Conservation (phyloP, 2,329 filamentous ascomycete genomes). For the Geosmithia putterillii region DNA sequence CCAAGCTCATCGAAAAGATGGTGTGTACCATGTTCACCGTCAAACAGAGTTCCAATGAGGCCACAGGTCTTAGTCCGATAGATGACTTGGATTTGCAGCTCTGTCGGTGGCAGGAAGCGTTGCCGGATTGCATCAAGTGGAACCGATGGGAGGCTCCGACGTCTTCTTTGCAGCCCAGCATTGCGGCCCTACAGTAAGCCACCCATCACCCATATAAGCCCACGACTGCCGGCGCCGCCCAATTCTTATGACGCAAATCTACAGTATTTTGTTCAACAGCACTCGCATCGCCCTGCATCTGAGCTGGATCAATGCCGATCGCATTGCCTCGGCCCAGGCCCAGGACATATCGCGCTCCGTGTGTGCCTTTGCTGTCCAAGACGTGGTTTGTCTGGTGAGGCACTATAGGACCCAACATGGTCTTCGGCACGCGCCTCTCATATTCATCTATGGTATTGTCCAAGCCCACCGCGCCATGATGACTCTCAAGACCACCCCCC, state of each 20-base stretch:
- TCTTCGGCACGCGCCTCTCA: conserved; percentile 8
- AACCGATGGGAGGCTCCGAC: conserved; percentile 9
- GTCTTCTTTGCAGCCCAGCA: conserved; percentile 6
- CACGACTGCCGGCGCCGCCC: too few relatives aligned
- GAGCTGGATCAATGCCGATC: conserved; percentile 5
- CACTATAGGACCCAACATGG: conserved; percentile 10
- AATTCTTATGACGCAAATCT: not conserved
- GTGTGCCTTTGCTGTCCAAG: conserved; percentile 9
- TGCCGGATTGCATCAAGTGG: conserved; percentile 8
- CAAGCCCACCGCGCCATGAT: conserved; percentile 7
- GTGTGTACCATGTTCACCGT: conserved; percentile 4
- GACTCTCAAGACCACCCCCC: too few relatives aligned
- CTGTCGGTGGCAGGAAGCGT: conserved; percentile 7
- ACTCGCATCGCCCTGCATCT: conserved; percentile 11
- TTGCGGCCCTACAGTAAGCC: conserved; percentile 10
- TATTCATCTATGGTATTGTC: conserved; percentile 11
- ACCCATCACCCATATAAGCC: not conserved
- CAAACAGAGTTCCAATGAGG: not conserved
- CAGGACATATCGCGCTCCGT: not conserved
- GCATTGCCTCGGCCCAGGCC: conserved; percentile 1
- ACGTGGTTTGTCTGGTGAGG: conserved; percentile 9
- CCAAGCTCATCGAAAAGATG: conserved; percentile 9
- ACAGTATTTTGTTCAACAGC: conserved; percentile 9
- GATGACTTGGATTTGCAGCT: conserved; percentile 10
- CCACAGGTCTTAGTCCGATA: not conserved